Conservation (phyloP, 768 basidiomycete genomes). For the Suillus tomentosus region DNA sequence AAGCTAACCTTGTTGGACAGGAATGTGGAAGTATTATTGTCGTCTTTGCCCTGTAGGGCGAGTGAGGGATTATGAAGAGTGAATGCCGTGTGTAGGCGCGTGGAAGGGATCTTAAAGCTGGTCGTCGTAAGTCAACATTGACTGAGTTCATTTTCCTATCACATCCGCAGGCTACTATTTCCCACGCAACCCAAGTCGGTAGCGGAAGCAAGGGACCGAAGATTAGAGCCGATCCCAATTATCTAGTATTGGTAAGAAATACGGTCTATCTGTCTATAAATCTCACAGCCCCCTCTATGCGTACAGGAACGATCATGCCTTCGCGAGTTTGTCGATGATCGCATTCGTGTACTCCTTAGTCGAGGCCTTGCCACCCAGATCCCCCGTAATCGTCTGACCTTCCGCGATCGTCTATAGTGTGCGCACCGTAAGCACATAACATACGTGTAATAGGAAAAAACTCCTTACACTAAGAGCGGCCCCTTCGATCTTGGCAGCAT, state of each 20-base stretch:
- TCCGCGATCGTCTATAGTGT: conserved; percentile 87
- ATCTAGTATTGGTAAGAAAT: conserved; percentile 14
- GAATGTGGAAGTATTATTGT: conserved; percentile 43
- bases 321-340: conserved; percentile 73
- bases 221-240: conserved; percentile 9
- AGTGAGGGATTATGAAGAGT: conserved; percentile 67
- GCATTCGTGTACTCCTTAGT: conserved; percentile 89
- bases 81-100: conserved; percentile 58
- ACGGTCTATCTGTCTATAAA: conserved; percentile 23
- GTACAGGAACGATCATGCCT: conserved; percentile 21
- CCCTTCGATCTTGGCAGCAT: conserved; percentile 89
- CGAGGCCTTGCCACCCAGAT: conserved; percentile 90
- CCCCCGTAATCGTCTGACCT: conserved; percentile 93
- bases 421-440: conserved; percentile 10
- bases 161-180: conserved; percentile 19
- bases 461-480: conserved; percentile 81
- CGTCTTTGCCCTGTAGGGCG: conserved; percentile 90
- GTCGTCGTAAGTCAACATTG: conserved; percentile 39
- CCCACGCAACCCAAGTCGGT: conserved; percentile 25
- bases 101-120: conserved; percentile 45
- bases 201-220: conserved; percentile 9
- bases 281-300: neutral
- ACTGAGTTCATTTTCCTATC: conserved; percentile 17
- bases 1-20: conserved; percentile 48
- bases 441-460: conserved; percentile 5